Percentiles rank a stretch among this genome's conserved stretches.
Conservation (phyloP, 768 basidiomycete species). For the Tephrocybe sp. region DNA sequence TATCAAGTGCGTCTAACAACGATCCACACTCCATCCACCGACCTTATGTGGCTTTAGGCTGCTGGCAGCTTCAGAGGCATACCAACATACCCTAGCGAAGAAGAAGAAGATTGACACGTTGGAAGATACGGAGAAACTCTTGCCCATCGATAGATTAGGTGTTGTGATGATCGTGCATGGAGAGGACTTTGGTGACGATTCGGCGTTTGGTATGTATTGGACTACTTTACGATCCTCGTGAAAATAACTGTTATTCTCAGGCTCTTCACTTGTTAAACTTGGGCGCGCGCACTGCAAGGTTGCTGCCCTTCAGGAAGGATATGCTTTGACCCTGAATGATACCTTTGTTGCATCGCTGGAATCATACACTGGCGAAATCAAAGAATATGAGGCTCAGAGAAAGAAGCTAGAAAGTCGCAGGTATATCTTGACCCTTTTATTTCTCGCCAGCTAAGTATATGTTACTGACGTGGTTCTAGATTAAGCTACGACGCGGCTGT, state of each 20-base stretch:
- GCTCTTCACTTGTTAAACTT: slow-evolving; percentile 66
- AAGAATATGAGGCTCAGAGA: slow-evolving; percentile 74
- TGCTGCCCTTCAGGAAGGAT: slow-evolving; percentile 82
- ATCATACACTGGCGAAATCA: slow-evolving; percentile 68
- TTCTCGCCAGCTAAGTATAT: neutral
- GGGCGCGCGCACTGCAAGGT: slow-evolving; percentile 86
- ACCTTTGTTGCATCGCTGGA: slow-evolving; percentile 69
- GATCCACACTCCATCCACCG: neutral
- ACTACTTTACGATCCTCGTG: neutral
- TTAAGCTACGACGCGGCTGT: slow-evolving; percentile 75
- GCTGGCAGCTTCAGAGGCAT: slow-evolving; percentile 66
- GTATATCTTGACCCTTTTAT: slow-evolving; percentile 33
- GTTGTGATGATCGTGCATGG: slow-evolving; percentile 86
- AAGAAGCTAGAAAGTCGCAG: slow-evolving; percentile 88
- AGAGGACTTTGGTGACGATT: slow-evolving; percentile 76
- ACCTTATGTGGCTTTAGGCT: slow-evolving; percentile 41
- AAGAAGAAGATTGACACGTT: slow-evolving; percentile 66
- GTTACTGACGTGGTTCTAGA: slow-evolving; percentile 33
- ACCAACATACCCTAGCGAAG: slow-evolving; percentile 70
- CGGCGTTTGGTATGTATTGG: slow-evolving; percentile 54
- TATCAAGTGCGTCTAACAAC: slow-evolving; percentile 49
- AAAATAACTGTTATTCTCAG: slow-evolving; percentile 30
- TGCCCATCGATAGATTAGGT: slow-evolving; percentile 77
- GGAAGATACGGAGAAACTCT: slow-evolving; percentile 65
- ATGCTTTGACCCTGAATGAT: slow-evolving; percentile 67